Evolutionary conservation across 2,329 filamentous ascomycete species (phyloP), one percentile per base, ranked within the genome.

Genomic region (Aspergillus cejpii): DNA sequence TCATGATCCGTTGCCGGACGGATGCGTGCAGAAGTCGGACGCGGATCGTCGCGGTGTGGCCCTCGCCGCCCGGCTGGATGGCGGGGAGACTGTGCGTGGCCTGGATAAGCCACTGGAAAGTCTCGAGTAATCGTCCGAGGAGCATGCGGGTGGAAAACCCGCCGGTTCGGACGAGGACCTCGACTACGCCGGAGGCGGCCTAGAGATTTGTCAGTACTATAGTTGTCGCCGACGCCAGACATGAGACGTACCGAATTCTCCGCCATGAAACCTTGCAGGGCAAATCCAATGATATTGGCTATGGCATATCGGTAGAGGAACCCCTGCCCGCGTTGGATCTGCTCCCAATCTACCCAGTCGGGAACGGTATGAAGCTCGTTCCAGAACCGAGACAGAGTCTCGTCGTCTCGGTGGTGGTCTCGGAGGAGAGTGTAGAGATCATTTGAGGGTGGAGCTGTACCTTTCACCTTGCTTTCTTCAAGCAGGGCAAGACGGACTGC

Each of bases 291-390:
- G 7, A 56, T 46, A 27, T 56, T 53, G 1, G 51, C 46, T 36
- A 78, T 80, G 15, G 78, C 82, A 62, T 88, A 89, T 17, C 84
- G 77, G 62, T 87, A 87, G 57, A 88, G 85, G 1, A 87, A 77
- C 53, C 82, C 76, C 61, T 89, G 85, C 0, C 84, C 85, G 53
- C 84, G 75, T 43, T 73, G 71, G 46, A 90, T 81, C 60, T 87
- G 83, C 1, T 76, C 75, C 84, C 84, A 88, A 59, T 87, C 79
- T 6, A 89, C 84, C 83, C 84, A 88, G 1, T 75, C 70, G 0
- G 84, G 85, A 2, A 87, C 66, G 0, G 74, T 79, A 45, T 79
- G 80, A 37, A 83, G 71, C 57, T 87, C 73, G 1, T 65, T 58
- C 85, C 84, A 88, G 15, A 90, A 68, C 43, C 73, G 54, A 7